Conservation (phyloP, 192 early-diverging fungal genomes). For the Cladochytrium replicatum region DNA sequence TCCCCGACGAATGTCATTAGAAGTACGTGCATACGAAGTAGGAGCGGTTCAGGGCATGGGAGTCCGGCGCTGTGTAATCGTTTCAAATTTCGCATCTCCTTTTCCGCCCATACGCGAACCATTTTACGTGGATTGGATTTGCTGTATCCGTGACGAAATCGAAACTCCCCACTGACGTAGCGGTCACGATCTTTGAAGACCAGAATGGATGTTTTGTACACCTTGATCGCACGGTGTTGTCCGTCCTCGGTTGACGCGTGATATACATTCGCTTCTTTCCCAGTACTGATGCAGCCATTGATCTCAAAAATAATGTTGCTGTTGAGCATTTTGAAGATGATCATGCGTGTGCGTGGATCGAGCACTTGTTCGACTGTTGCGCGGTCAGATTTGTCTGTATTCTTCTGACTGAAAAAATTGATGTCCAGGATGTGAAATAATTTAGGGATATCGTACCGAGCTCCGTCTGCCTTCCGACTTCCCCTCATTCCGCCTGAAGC, state of each 20-base stretch:
- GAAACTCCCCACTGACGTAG: conserved; percentile 90
- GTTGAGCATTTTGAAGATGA: conserved; percentile 93
- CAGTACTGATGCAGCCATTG: conserved; percentile 95
- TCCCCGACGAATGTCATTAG: conserved; percentile 93
- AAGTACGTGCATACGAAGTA: conserved; percentile 85
- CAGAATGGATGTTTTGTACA: conserved; percentile 98
- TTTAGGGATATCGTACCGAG: too few relatives aligned
- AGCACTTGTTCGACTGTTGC: conserved; percentile 96
- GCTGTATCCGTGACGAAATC: conserved; percentile 90
- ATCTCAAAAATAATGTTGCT: conserved; percentile 80
- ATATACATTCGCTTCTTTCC: conserved; percentile 98
- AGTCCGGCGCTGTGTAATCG: conserved; percentile 76
- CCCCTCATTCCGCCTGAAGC: conserved; percentile 44
- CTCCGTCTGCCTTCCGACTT: conserved; percentile 27
- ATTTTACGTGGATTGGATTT: conserved; percentile 95
- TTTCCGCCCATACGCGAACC: conserved; percentile 98
- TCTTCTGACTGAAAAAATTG: conserved; percentile 15
- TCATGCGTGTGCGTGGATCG: conserved; percentile 95
- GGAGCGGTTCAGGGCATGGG: conserved; percentile 78
- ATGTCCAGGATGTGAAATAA: conserved; percentile 5
- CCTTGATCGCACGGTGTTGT: conserved; percentile 83
- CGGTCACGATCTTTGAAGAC: conserved; percentile 96
- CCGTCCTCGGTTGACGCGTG: conserved; percentile 81
- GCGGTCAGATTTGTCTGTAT: conserved; percentile 86
- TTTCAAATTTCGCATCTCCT: conserved; percentile 97